Evolutionary conservation across 768 basidiomycete species (phyloP).

Genomic region (Tubosaeta sp.): DNA sequence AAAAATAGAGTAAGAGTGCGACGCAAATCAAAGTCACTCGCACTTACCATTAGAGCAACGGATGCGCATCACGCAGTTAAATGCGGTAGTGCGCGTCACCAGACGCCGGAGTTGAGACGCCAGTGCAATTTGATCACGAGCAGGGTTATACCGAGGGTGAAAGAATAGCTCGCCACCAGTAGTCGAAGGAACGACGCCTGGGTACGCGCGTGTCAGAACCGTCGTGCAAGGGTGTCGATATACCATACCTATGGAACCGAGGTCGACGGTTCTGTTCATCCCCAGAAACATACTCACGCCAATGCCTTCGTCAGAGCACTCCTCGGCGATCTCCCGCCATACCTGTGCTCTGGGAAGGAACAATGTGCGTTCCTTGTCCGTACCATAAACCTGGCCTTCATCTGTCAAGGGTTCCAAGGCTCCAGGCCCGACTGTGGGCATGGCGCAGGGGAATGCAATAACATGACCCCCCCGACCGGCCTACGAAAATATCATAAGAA

Average conservation of each 20-base stretch:
- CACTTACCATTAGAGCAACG: constrained; percentile 78
- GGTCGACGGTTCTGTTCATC: constrained; percentile 73
- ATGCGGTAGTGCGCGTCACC: constrained; percentile 65
- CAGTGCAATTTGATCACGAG: constrained; percentile 60
- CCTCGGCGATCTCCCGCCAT: constrained; percentile 83
- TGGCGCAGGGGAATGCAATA: constrained; percentile 61
- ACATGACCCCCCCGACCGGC: constrained; percentile 75
- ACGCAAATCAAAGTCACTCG: constrained; percentile 2
- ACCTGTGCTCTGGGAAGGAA: constrained; percentile 71
- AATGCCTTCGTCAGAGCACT: constrained; percentile 84
- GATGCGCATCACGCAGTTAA: constrained; percentile 75
- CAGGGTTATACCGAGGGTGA: constrained; percentile 81
- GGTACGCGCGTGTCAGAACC: constrained; percentile 1
- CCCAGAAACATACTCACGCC: constrained; percentile 89
- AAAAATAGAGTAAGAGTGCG: constrained; percentile 4
- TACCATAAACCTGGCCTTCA: constrained; percentile 70
- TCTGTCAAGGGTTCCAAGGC: constrained; percentile 51
- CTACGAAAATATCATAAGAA: constrained; percentile 29
- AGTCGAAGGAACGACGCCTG: constrained; percentile 60
- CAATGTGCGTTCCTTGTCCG: constrained; percentile 81
- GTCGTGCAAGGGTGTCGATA: not conserved
- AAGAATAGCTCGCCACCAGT: constrained; percentile 92
- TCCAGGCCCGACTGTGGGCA: constrained; percentile 73
- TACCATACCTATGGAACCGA: constrained; percentile 74
- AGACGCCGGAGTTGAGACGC: constrained; percentile 74